Base-by-base conservation (phyloP, 345 rosid genomes). In the Dipteronia dyeriana region DNA sequence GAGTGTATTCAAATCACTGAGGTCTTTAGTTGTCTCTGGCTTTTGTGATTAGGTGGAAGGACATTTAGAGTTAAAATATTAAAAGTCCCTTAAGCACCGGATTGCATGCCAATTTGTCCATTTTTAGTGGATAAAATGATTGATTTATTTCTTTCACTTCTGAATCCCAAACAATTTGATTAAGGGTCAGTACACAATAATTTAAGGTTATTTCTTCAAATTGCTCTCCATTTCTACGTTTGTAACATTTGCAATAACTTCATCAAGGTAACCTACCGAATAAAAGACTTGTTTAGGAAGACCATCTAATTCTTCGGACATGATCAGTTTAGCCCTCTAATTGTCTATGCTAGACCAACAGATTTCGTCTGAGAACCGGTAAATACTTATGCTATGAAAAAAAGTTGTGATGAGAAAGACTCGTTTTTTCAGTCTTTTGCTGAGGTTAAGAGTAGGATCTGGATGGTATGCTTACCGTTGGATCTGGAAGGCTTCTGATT, bases 91-190 rank as follows among this genome's bases (percentile, higher is more conserved):
- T 56, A 19, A 56, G 61, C 23, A 17, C 61, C 0, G 23, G 2
- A 56, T 3, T 56, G 74, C 17, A 5, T n/a, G n/a, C 53, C 39
- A 67, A 56, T 34, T 73, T 73, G 41, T 43, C 68, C 53, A 73
- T 45, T 73, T 56, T 73, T 73, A 73, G 34, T 57, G 38, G 66
- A 72, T 38, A 71, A 71, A 78, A 51, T 63, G 43, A 26, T n/a
- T n/a, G n/a, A n/a, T n/a, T n/a, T n/a, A 78, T 71, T 71, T 34
- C 34, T 79, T 72, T 66, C 23, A 66, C 72, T 79, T 73, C 2
- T 26, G 29, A 26, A 0, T 64, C 57, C 67, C 29, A 73, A 78
- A 78, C 59, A 66, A 71, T 51, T 78, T 19, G 2, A 53, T 72
- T 78, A 2, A 17, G 62, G 41, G n/a, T 69, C 12, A 59, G 20